These are phyloP conservation scores for Diplodia mutila DNA, from an alignment of 2,329 filamentous ascomycete genomes.

Conservation along the genomic window DNA sequence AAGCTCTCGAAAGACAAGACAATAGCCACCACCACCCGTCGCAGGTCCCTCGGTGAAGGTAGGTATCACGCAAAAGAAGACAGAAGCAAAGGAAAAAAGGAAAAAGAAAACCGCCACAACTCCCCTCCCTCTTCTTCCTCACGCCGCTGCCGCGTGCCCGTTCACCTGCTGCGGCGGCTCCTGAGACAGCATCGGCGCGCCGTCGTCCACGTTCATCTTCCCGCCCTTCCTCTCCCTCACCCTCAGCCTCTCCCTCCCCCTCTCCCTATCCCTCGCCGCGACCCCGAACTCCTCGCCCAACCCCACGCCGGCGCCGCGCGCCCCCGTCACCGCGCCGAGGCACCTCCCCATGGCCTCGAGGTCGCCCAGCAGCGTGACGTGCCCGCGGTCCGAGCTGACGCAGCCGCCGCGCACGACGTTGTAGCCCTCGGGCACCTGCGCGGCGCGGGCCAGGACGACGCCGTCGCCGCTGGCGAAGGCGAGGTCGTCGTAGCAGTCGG, in stretches of 20 bases:
- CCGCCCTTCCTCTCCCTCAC: background rate
- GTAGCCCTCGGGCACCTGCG: slow-evolving; percentile 84
- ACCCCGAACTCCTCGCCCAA: slow-evolving; percentile 46
- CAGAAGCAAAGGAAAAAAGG: too few species aligned
- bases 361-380: slow-evolving; percentile 86
- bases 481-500: slow-evolving; percentile 83
- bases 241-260: background rate
- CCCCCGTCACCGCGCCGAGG: slow-evolving; percentile 68
- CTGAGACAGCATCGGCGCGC: too few species aligned
- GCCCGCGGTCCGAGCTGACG: slow-evolving; percentile 79
- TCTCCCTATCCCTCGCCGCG: background rate
- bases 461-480: slow-evolving; percentile 87
- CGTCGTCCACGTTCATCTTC: too few species aligned
- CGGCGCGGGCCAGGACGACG: slow-evolving; percentile 81
- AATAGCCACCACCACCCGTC: background rate
- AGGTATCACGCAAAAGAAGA: too few species aligned
- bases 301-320: slow-evolving; percentile 73
- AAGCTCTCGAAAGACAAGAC: too few species aligned
- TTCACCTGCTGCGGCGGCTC: too few species aligned
- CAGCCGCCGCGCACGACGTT: slow-evolving; percentile 72
- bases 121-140: too few species aligned
- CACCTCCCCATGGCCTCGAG: slow-evolving; percentile 78
- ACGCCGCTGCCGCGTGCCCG: too few species aligned
- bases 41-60: too few species aligned
- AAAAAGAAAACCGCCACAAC: too few species aligned